Evolutionary conservation across 169 alveolate species (phyloP).

Genomic region (Plasmodium malariae): DNA sequence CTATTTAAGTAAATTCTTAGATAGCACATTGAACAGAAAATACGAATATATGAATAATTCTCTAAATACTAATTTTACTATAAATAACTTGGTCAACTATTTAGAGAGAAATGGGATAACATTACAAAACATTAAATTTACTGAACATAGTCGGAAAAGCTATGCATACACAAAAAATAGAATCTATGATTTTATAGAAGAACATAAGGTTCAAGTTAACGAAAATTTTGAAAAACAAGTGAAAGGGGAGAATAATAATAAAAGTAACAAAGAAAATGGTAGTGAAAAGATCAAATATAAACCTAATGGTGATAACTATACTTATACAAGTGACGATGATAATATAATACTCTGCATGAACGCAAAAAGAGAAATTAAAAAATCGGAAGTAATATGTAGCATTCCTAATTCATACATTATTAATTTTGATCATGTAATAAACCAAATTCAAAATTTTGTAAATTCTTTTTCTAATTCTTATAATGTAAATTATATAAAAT

Average conservation of each 20-base stretch:
- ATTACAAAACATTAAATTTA: constrained; percentile 46
- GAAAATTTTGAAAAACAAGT: background rate
- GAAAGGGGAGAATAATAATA: background rate
- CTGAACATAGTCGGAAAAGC: constrained; percentile 27
- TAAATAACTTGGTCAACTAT: constrained; percentile 16
- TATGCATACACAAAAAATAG: constrained; percentile 54
- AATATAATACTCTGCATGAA: constrained; percentile 35
- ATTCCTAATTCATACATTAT: constrained; percentile 55
- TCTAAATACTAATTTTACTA: constrained; percentile 20
- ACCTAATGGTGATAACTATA: background rate
- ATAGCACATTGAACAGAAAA: constrained; percentile 10
- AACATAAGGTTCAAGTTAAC: background rate
- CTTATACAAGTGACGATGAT: background rate
- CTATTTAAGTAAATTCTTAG: constrained; percentile 20
- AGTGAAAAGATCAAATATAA: background rate
- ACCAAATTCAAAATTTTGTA: constrained; percentile 42
- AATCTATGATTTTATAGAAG: constrained; percentile 28
- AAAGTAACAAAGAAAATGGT: background rate
- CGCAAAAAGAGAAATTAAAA: constrained; percentile 36
- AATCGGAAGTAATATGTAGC: constrained; percentile 21
- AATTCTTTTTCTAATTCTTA: constrained; percentile 16
- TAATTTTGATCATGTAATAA: constrained; percentile 29
- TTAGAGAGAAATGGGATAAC: background rate
- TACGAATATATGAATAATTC: constrained; percentile 27
- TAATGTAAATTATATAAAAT: constrained; percentile 62